Percentiles rank a stretch among this genome's conserved stretches.
phyloP scores from a whole-genome alignment of 768 basidiomycete species.

The Naganishia vishniacii region DNA sequence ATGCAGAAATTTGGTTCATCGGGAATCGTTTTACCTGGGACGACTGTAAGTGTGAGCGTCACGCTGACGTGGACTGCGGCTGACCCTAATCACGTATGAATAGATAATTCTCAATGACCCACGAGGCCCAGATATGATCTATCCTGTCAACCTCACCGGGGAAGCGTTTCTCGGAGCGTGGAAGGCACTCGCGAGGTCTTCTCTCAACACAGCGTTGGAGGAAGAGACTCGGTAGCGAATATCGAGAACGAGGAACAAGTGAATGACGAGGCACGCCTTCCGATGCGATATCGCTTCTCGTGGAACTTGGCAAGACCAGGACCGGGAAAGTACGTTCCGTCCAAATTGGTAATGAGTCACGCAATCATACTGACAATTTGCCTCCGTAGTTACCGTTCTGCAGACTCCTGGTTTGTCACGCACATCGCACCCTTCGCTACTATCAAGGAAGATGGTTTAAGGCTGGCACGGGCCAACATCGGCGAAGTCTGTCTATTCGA shows the following conservation, averaged over 20 bases:
- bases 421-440: conserved; percentile 35
- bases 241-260: not conserved
- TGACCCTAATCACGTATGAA: not conserved
- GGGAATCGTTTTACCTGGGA: conserved; percentile 14
- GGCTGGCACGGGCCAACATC: conserved; percentile 31
- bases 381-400: not conserved
- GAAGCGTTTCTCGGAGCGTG: conserved; percentile 21
- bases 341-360: not conserved
- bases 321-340: conserved; percentile 4
- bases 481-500: conserved; percentile 40
- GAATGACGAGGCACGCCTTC: not conserved
- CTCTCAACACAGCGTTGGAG: not conserved
- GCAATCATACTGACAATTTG: not conserved
- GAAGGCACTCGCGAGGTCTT: conserved; percentile 18
- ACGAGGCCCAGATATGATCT: conserved; percentile 22
- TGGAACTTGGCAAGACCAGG: conserved; percentile 18
- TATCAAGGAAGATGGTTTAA: conserved; percentile 39
- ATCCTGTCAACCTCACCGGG: conserved; percentile 17
- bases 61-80: no score
- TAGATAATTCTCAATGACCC: conserved; percentile 29
- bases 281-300: conserved; percentile 14
- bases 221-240: no score
- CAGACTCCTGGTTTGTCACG: conserved; percentile 42
- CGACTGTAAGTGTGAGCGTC: conserved; percentile 1
- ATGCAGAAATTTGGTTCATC: conserved; percentile 1